These are phyloP conservation scores for Calycina marina DNA, from an alignment of 2,329 filamentous ascomycete genomes.

Conservation along the genomic window DNA sequence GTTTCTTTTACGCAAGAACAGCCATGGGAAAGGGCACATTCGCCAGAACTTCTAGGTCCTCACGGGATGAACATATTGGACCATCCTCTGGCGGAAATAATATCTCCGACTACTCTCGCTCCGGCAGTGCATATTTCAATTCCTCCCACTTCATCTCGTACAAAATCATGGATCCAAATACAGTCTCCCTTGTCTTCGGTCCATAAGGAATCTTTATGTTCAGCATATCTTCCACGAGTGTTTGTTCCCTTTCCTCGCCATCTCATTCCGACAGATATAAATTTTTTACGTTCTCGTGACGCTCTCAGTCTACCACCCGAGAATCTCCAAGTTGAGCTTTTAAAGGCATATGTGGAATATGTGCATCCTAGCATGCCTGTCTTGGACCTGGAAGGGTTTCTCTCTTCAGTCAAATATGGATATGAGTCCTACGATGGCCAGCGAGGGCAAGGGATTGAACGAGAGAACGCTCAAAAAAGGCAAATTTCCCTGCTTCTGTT, in stretches of 20 bases:
- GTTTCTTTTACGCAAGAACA: not conserved
- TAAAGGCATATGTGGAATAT: slow-evolving; percentile 11
- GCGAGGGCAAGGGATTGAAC: not conserved
- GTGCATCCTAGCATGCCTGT: slow-evolving; percentile 12
- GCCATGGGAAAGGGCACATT: not conserved
- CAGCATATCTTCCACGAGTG: not conserved
- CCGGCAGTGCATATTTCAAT: not conserved
- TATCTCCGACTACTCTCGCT: not conserved
- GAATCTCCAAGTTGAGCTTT: slow-evolving; percentile 7
- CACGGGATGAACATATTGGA: slow-evolving; percentile 7
- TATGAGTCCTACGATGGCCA: not conserved
- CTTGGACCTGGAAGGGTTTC: slow-evolving; percentile 11
- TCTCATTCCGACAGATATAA: slow-evolving; percentile 5
- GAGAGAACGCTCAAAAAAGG: not conserved
- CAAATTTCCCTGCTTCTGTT: slow-evolving; percentile 12
- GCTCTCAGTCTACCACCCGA: slow-evolving; percentile 11
- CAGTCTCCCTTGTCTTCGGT: slow-evolving; percentile 6
- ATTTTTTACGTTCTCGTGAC: slow-evolving; percentile 7
- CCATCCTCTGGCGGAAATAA: slow-evolving; percentile 4
- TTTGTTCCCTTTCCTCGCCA: slow-evolving; percentile 4
- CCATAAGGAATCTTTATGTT: not conserved
- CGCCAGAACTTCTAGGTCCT: slow-evolving; percentile 1
- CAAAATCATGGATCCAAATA: slow-evolving; percentile 7
- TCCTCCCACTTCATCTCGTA: slow-evolving; percentile 2
- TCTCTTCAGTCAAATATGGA: slow-evolving; percentile 7